Base-by-base conservation (phyloP, 331 rosid species). In the Quercus tomentella region DNA sequence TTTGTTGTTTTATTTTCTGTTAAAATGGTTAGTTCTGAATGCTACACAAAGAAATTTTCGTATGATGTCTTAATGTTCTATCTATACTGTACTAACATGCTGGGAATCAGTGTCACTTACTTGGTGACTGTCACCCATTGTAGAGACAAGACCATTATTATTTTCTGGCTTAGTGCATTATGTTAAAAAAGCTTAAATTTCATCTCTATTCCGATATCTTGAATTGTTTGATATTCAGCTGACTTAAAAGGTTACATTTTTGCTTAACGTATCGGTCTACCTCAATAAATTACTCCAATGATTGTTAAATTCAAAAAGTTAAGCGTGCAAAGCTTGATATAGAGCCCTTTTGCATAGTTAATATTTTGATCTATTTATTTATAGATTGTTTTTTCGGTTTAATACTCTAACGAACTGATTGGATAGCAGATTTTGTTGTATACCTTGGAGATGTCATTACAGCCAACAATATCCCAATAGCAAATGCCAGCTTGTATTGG, bases 381-480 rank as follows among this genome's bases (percentile, higher is more conserved):
- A 49, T 45, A 1, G 17, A 0, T 12, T 49, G 54, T 31, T 31
- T 31, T 56, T 56, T 70, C 28, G 68, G 76, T 75, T 3, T 57
- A 10, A 31, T 77, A 63, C 18, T 70, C 45, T 81, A 56, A 83
- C 6, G 65, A 70, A n/a, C 28, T 58, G 56, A 63, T 31, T 26
- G 37, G 7, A 54, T 71, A 72, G 75, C 89, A 94, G 97, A 92
- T 87, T 94, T 94, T 82, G 97, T 94, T 21, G 74, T 94, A 70
- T 92, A 92, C 83, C 93, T 94, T 23, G 97, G 98, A 56, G 98
- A 92, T 84, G 90, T 94, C 4, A 80, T 94, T 56, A 91, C 97
- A 22, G 92, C 95, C 20, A 94, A 91, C 84, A 94, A 91, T 82
- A 80, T 94, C 9, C 85, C 85, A 81, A 80, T 89, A 41, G 80